phyloP scores from a whole-genome alignment of 176 grass and related monocot genomes.

The Paspalum notatum region DNA sequence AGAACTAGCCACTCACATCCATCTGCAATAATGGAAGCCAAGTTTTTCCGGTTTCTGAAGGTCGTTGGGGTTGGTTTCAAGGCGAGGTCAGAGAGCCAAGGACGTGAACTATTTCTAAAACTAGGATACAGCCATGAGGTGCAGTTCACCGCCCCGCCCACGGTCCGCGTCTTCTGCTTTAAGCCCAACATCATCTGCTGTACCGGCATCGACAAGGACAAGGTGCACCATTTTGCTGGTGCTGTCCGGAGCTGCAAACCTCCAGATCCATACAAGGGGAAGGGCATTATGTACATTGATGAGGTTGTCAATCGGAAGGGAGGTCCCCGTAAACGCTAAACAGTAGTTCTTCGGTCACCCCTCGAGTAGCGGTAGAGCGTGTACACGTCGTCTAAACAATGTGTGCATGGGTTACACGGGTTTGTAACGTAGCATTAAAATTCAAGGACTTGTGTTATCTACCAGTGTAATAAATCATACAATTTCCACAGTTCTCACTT shows the following conservation, averaged over 20 bases:
- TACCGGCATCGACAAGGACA: conserved; percentile 62
- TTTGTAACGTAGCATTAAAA: too few species aligned
- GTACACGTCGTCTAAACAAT: too few species aligned
- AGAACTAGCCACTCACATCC: background rate
- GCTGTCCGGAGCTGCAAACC: conserved; percentile 66
- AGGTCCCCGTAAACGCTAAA: conserved; percentile 34
- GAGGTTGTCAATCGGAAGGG: conserved; percentile 63
- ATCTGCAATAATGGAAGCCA: conserved; percentile 45
- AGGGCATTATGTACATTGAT: conserved; percentile 67
- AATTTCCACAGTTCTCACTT: too few species aligned
- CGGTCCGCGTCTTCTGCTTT: conserved; percentile 78
- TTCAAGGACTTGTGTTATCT: too few species aligned
- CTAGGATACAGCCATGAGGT: conserved; percentile 79
- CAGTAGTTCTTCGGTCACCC: too few species aligned
- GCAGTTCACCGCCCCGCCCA: conserved; percentile 62
- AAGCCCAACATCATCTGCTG: conserved; percentile 75
- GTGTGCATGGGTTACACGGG: too few species aligned
- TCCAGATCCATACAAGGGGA: conserved; percentile 82
- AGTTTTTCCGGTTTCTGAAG: conserved; percentile 65
- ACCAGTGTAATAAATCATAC: too few species aligned
- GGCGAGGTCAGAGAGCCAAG: conserved; percentile 58
- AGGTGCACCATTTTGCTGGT: conserved; percentile 71
- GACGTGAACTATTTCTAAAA: conserved; percentile 69
- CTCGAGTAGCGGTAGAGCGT: too few species aligned
- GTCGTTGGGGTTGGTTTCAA: conserved; percentile 61